Conservation (phyloP, 2,329 filamentous ascomycete species). For the Aureobasidium lini region DNA sequence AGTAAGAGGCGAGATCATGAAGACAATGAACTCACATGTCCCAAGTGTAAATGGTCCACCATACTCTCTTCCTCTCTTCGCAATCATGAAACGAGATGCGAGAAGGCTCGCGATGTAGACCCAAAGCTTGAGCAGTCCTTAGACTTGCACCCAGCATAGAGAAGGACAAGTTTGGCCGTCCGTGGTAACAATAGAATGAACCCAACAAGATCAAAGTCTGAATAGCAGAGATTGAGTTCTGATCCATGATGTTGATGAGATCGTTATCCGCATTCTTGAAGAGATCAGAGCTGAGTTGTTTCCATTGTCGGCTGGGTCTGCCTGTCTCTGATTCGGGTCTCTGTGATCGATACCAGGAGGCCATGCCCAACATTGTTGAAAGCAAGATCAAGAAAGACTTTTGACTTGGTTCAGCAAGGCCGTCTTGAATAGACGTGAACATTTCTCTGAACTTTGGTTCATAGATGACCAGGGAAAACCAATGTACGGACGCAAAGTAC, state of each 20-base stretch:
- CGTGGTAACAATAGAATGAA: slow-evolving; percentile 37
- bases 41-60: slow-evolving; percentile 39
- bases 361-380: slow-evolving; percentile 32
- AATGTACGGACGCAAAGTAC: slow-evolving; percentile 37
- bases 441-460: slow-evolving; percentile 34
- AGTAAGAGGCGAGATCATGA: background rate
- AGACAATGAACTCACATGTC: slow-evolving; percentile 22
- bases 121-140: slow-evolving; percentile 29
- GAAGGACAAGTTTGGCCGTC: slow-evolving; percentile 34
- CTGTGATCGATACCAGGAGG: slow-evolving; percentile 29
- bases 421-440: slow-evolving; percentile 28
- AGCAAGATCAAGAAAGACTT: slow-evolving; percentile 32
- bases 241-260: slow-evolving; percentile 36
- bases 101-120: slow-evolving; percentile 26
- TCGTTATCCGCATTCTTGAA: slow-evolving; percentile 27
- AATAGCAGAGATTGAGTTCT: slow-evolving; percentile 30
- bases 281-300: slow-evolving; percentile 18
- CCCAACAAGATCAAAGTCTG: slow-evolving; percentile 36
- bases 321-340: slow-evolving; percentile 19
- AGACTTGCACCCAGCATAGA: slow-evolving; percentile 33
- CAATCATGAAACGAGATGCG: slow-evolving; percentile 20
- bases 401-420: slow-evolving; percentile 28
- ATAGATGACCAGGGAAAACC: slow-evolving; percentile 39
- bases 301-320: slow-evolving; percentile 16
- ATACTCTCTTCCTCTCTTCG: slow-evolving; percentile 34